Evolutionary conservation across 2,329 filamentous ascomycete genomes (phyloP).

Genomic region (Diaporthe destruens): DNA sequence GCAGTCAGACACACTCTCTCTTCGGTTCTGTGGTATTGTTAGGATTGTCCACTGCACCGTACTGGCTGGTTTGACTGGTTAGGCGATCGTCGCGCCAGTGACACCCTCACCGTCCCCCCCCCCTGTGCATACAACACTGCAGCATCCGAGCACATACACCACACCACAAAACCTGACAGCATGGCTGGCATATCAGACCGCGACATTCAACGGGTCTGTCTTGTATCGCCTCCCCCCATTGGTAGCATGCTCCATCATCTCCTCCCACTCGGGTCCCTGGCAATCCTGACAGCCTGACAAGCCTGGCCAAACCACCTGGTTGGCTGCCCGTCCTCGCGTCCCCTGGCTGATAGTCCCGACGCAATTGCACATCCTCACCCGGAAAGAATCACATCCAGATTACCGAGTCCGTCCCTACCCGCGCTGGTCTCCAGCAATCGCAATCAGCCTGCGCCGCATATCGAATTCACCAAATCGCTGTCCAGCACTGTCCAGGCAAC

Average conservation of each 20-base stretch:
- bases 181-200: conserved; percentile 19
- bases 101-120: conserved; percentile 28
- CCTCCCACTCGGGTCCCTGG: conserved; percentile 20
- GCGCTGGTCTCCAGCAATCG: conserved; percentile 19
- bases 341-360: conserved; percentile 29
- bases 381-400: conserved; percentile 33
- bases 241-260: conserved; percentile 8
- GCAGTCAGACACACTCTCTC: too few species aligned
- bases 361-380: conserved; percentile 31
- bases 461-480: conserved; percentile 8
- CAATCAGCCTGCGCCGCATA: conserved; percentile 18
- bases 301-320: background rate
- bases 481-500: background rate
- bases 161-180: conserved; percentile 3
- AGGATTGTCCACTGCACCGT: too few species aligned
- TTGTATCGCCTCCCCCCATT: conserved; percentile 12
- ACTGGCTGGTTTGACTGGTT: background rate
- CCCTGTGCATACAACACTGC: background rate
- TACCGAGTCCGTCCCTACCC: conserved; percentile 30
- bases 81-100: conserved; percentile 25
- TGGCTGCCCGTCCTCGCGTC: conserved; percentile 4
- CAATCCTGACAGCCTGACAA: background rate
- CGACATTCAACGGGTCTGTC: conserved; percentile 6
- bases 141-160: too few species aligned
- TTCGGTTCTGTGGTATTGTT: too few species aligned